phyloP scores from a whole-genome alignment of 1,139 yeast genomes.

The Candida gigantensis region DNA sequence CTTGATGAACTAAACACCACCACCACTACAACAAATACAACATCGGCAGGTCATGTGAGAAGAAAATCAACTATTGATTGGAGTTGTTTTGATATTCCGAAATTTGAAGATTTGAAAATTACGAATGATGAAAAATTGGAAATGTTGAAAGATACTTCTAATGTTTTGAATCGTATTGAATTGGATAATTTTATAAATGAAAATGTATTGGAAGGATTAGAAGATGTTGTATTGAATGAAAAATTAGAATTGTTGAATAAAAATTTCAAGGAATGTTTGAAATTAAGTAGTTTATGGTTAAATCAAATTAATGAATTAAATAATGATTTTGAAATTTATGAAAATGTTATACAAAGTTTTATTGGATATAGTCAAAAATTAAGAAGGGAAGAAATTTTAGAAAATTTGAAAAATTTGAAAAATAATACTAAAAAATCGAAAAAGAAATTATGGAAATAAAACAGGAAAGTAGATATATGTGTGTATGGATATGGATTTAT shows the following conservation, averaged over 20 bases:
- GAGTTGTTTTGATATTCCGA: constrained; percentile 27
- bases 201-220: constrained; percentile 4
- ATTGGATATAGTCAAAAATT: constrained; percentile 69
- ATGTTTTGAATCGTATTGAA: constrained; percentile 33
- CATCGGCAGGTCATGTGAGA: neutral
- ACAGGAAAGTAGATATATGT: constrained; percentile 1
- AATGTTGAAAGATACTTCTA: constrained; percentile 25
- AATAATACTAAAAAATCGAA: constrained; percentile 20
- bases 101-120: constrained; percentile 24
- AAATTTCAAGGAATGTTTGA: constrained; percentile 31
- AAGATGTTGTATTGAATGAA: constrained; percentile 21
- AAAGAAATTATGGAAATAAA: constrained; percentile 15
- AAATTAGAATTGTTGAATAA: constrained; percentile 31
- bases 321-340: constrained; percentile 63
- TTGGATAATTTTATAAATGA: constrained; percentile 38
- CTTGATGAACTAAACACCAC: constrained; percentile 44
- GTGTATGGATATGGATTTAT: constrained; percentile 1
- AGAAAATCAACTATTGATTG: too few relatives aligned
- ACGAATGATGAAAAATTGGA: constrained; percentile 21
- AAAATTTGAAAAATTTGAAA: constrained; percentile 32
- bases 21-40: constrained; percentile 1
- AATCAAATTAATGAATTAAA: constrained; percentile 41
- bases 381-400: constrained; percentile 50
- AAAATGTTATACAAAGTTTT: constrained; percentile 67
- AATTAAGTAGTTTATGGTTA: constrained; percentile 51